A percentile compares a stretch with the other conserved stretches of the same genome.
These are phyloP conservation scores for Xylariaceae sp. DNA, from an alignment of 2,329 filamentous ascomycete species.

Conservation along the genomic window DNA sequence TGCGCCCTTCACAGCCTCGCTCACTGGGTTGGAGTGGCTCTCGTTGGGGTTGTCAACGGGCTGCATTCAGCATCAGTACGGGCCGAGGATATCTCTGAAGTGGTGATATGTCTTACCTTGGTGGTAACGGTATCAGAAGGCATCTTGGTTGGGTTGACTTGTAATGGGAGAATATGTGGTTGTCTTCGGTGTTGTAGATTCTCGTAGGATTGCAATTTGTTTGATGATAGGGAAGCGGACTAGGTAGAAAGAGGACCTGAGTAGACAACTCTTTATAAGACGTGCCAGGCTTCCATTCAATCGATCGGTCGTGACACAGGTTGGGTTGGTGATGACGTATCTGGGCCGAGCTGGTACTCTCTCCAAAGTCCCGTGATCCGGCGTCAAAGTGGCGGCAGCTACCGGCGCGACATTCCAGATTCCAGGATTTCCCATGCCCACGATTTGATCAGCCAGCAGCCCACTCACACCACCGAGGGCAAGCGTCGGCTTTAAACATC, in stretches of 20 bases:
- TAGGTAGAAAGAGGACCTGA: neutral
- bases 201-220: constrained; percentile 2
- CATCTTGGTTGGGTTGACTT: too few species aligned
- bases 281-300: too few species aligned
- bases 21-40: constrained; percentile 38
- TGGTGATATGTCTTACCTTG: too few species aligned
- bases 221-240: neutral
- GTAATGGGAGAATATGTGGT: too few species aligned
- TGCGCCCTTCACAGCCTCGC: constrained; percentile 35
- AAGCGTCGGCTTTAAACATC: neutral
- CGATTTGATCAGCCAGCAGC: neutral
- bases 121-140: too few species aligned
- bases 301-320: constrained; percentile 17
- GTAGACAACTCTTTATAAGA: neutral
- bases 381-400: constrained; percentile 25
- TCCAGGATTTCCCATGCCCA: constrained; percentile 17
- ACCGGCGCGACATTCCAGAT: constrained; percentile 25
- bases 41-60: constrained; percentile 33
- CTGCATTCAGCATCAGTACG: constrained; percentile 1
- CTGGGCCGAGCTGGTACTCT: neutral
- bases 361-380: constrained; percentile 28
- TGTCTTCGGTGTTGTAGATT: neutral
- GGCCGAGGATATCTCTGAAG: neutral
- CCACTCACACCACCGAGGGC: neutral
- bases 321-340: constrained; percentile 32